A percentile compares a stretch with the other conserved stretches of the same genome.
Evolutionary conservation across 1,139 yeast species (phyloP).

Genomic region (Pichia cactophila): DNA sequence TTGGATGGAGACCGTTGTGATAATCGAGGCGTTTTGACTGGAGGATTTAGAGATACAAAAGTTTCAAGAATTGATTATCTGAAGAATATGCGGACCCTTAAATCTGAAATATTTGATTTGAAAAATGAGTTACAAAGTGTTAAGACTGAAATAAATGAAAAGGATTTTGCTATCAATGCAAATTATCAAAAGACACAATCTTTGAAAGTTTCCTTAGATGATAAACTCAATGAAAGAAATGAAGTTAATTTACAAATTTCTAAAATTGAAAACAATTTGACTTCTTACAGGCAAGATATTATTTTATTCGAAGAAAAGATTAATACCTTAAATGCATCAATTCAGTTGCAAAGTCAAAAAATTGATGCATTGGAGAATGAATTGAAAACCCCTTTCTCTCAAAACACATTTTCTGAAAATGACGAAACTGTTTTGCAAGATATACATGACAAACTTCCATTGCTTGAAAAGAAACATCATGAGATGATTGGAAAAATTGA

Average conservation of each 20-base stretch:
- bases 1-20: conserved; percentile 89
- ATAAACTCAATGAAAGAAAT: conserved; percentile 35
- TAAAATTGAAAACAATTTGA: conserved; percentile 35
- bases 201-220: conserved; percentile 35
- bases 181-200: conserved; percentile 38
- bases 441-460: conserved; percentile 35
- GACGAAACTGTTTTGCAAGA: conserved; percentile 38
- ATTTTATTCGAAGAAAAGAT: conserved; percentile 28
- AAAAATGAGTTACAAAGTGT: conserved; percentile 32
- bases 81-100: conserved; percentile 45
- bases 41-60: conserved; percentile 76
- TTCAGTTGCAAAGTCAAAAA: conserved; percentile 26
- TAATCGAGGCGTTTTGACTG: conserved; percentile 74
- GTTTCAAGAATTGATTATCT: conserved; percentile 66
- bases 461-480: conserved; percentile 37
- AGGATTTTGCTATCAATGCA: conserved; percentile 42
- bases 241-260: conserved; percentile 38
- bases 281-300: conserved; percentile 38
- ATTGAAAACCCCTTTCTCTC: conserved; percentile 45
- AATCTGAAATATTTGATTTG: conserved; percentile 33
- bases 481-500: conserved; percentile 38
- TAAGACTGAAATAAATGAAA: conserved; percentile 38
- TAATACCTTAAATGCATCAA: conserved; percentile 22
- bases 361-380: conserved; percentile 43
- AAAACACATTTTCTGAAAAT: conserved; percentile 37